phyloP scores from a whole-genome alignment of 768 basidiomycete genomes.

The Lactifluus hygrophoroides region DNA sequence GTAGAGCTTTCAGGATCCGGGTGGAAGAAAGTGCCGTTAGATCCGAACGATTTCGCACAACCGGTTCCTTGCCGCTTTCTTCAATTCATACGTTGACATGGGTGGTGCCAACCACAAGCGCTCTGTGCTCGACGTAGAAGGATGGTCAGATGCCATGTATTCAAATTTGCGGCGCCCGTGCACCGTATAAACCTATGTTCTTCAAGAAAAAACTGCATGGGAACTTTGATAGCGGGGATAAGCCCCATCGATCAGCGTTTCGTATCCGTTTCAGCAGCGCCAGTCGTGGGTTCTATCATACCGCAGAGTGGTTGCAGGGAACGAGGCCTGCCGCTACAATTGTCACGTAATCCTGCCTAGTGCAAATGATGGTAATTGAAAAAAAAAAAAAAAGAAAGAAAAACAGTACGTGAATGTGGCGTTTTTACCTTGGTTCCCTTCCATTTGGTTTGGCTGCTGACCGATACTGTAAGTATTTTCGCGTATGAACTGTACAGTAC shows the following conservation, averaged over 20 bases:
- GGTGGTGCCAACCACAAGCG: not conserved
- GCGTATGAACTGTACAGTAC: too few species aligned
- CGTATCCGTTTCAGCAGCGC: slow-evolving; percentile 7
- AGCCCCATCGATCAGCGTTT: not conserved
- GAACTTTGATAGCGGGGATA: not conserved
- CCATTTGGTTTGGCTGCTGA: too few species aligned
- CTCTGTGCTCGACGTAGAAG: not conserved
- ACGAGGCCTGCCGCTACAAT: not conserved
- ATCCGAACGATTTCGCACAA: not conserved
- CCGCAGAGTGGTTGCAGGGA: not conserved
- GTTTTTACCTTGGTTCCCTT: too few species aligned
- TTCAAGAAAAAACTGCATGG: not conserved
- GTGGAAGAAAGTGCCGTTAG: not conserved
- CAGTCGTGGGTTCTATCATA: not conserved
- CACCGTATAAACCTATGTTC: not conserved
- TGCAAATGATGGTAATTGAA: not conserved
- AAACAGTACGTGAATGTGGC: slow-evolving; percentile 8
- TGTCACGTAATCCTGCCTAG: not conserved
- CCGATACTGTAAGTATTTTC: too few species aligned
- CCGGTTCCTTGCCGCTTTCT: not conserved
- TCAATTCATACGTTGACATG: not conserved
- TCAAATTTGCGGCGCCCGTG: not conserved
- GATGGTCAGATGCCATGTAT: not conserved
- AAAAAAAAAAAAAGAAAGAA: too few species aligned
- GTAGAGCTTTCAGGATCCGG: not conserved